Evolutionary conservation across 306 rosid genomes (phyloP).

Genomic region (Rubus parviflorus): DNA sequence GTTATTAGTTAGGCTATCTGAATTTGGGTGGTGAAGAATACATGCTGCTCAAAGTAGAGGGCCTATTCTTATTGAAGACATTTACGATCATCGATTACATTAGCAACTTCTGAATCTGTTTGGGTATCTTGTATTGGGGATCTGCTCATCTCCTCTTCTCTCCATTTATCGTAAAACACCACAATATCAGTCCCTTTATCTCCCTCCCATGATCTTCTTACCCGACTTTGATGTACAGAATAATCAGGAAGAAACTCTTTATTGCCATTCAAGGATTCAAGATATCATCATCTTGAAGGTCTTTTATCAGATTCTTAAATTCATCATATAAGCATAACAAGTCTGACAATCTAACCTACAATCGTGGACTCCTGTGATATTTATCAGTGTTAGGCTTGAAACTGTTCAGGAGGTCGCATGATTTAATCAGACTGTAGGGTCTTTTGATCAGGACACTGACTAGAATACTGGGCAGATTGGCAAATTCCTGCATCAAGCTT

Average conservation of each 20-base stretch:
- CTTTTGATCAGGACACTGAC: background rate
- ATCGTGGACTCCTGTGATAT: background rate
- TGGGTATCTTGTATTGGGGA: background rate
- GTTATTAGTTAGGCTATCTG: background rate
- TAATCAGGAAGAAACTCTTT: background rate
- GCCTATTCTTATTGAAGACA: background rate
- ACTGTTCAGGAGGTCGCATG: background rate
- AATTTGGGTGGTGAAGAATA: background rate
- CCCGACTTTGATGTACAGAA: background rate
- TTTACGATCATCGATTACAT: background rate
- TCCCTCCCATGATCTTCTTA: background rate
- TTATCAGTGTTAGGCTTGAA: background rate
- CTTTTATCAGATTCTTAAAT: background rate
- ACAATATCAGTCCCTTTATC: background rate
- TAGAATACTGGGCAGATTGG: background rate
- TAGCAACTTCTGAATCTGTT: background rate
- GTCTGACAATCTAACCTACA: background rate
- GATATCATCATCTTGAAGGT: background rate
- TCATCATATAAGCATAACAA: background rate
- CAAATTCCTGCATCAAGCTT: background rate
- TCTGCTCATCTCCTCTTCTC: background rate
- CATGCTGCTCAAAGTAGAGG: background rate
- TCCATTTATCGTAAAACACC: background rate
- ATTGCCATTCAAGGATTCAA: background rate
- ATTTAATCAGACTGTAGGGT: background rate